Evolutionary conservation across 2,329 filamentous ascomycete species (phyloP).

Genomic region (Colletotrichum abscissum): DNA sequence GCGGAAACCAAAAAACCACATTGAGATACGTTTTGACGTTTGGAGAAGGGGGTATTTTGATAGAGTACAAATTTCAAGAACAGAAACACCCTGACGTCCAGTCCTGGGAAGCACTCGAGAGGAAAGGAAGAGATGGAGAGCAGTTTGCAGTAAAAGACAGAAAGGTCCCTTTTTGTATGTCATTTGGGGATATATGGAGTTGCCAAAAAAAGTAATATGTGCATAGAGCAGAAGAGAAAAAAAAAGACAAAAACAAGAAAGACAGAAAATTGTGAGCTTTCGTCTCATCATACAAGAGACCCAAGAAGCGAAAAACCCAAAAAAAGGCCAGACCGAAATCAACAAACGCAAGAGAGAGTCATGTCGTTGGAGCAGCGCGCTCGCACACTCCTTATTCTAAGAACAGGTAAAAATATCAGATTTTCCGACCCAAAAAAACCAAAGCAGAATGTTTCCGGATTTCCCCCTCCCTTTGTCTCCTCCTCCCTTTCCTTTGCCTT

Average conservation of each 20-base stretch:
- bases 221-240: slow-evolving; percentile 11
- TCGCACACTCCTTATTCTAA: slow-evolving; percentile 20
- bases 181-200: background rate
- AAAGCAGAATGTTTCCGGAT: background rate
- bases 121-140: background rate
- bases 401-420: background rate
- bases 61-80: background rate
- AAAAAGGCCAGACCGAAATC: background rate
- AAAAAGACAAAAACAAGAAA: background rate
- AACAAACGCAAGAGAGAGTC: background rate
- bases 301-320: background rate
- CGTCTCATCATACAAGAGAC: background rate
- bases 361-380: slow-evolving; percentile 34
- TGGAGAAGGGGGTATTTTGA: background rate
- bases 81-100: background rate
- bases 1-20: background rate
- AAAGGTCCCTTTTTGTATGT: background rate
- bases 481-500: background rate
- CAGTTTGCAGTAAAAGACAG: background rate
- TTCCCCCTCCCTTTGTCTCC: background rate
- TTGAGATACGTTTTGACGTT: background rate
- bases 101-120: background rate
- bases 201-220: slow-evolving; percentile 2
- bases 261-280: background rate
- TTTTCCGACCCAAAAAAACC: slow-evolving; percentile 5